A percentile compares a stretch with the other conserved stretches of the same genome.
These are phyloP conservation scores for Volvariella surrecta DNA, from an alignment of 1,284 basidiomycete genomes.

Conservation along the genomic window DNA sequence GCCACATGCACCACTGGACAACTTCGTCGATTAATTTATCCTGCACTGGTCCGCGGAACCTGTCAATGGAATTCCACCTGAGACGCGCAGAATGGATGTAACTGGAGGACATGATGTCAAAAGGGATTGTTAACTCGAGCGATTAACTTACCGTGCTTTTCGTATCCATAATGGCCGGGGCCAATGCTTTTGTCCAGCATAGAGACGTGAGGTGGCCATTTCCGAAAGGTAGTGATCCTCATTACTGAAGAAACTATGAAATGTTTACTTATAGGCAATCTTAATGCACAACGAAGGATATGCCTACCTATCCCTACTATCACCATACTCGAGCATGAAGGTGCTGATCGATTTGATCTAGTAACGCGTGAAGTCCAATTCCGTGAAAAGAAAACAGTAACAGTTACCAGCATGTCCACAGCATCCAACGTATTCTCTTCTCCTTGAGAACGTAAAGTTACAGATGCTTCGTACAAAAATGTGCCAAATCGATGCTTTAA, in stretches of 20 bases:
- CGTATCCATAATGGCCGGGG: constrained; percentile 60
- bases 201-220: constrained; percentile 53
- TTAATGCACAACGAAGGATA: not conserved
- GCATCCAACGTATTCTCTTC: constrained; percentile 88
- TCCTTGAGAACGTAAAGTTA: constrained; percentile 57
- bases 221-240: constrained; percentile 54
- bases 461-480: constrained; percentile 68
- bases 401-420: constrained; percentile 56
- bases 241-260: constrained; percentile 46
- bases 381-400: not conserved
- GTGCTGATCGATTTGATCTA: constrained; percentile 59
- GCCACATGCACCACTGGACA: constrained; percentile 79
- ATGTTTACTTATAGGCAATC: constrained; percentile 3
- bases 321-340: constrained; percentile 63
- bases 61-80: constrained; percentile 66
- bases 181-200: constrained; percentile 65
- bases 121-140: constrained; percentile 1
- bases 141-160: constrained; percentile 42
- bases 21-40: constrained; percentile 76
- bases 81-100: constrained; percentile 61
- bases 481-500: constrained; percentile 62
- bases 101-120: constrained; percentile 24
- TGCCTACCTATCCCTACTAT: constrained; percentile 51
- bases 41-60: constrained; percentile 62
- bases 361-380: not conserved